Base-by-base conservation (phyloP, 768 basidiomycete genomes). In the Leccinellum luteum region DNA sequence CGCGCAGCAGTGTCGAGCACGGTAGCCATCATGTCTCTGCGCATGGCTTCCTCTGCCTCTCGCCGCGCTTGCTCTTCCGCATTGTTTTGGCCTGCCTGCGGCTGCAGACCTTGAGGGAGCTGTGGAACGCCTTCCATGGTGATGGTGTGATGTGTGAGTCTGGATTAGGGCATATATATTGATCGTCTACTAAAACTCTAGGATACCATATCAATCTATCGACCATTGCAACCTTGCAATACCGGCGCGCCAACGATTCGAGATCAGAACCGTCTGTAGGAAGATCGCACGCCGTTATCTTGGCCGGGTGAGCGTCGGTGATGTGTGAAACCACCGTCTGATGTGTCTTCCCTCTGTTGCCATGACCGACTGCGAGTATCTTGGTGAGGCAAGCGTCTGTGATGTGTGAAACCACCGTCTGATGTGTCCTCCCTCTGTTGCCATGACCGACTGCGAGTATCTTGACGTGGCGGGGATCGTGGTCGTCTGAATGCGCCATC, bases 1-100 rank as follows among this genome's bases (percentile, higher is more conserved):
- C 92, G 81, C 41, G 93, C 92, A 54, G 82, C 85, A 6, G 79
- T 74, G 60, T 92, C 90, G 41, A 95, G 78, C 32, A 95, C 80
- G 5, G 90, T 89, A 8, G 87, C 81, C 68, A 95, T 81, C 63
- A 94, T 69, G 62, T 92, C 87, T 63, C 90, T 76, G 43, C 87
- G 81, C 81, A 86, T 83, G 69, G 91, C 79, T 60, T 91, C 90
- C 59, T 92, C 89, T 54, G 87, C 82, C 12, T 78, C 81, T 34
- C 76, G 78, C 55, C 81, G 84, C 27, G 74, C 77, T 1, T 79
- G 81, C 35, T 83, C 83, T 27, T 84, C 85, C 31, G 79, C 81
- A 48, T 65, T 67, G 5, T 80, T 77, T 47, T 84, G 83, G 23
- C 79, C 80, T 13, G 59, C 52, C 28, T 73, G 71, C 9, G 70